Percentiles rank a stretch among this genome's conserved stretches.
Evolutionary conservation across 495 filamentous ascomycete species (phyloP).

Genomic region (Hypomontagnella monticulosa): DNA sequence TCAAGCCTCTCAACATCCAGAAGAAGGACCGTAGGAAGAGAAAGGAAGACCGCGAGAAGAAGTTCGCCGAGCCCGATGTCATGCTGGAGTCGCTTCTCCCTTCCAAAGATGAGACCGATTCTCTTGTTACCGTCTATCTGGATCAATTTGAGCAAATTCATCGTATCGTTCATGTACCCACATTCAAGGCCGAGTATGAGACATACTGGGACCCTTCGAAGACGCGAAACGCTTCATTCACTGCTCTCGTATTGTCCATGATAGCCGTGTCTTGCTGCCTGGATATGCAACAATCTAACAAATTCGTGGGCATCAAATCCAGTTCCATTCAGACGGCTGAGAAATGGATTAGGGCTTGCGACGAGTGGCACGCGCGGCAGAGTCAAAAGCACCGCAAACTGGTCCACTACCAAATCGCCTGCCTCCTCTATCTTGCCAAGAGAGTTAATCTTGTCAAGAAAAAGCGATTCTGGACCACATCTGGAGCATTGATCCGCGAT

Average conservation of each 20-base stretch:
- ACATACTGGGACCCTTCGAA: slow-evolving; percentile 53
- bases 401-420: slow-evolving; percentile 48
- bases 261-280: slow-evolving; percentile 62
- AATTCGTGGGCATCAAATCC: slow-evolving; percentile 47
- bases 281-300: slow-evolving; percentile 64
- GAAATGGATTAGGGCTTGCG: slow-evolving; percentile 47
- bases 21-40: slow-evolving; percentile 45
- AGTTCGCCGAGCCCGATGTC: slow-evolving; percentile 36
- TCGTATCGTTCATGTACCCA: slow-evolving; percentile 67
- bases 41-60: slow-evolving; percentile 50
- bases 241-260: slow-evolving; percentile 53
- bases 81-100: slow-evolving; percentile 55
- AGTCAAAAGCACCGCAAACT: slow-evolving; percentile 48
- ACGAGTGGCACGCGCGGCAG: slow-evolving; percentile 43
- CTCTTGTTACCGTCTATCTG: slow-evolving; percentile 57
- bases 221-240: slow-evolving; percentile 55
- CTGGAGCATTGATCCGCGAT: slow-evolving; percentile 44
- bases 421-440: slow-evolving; percentile 49
- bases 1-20: slow-evolving; percentile 48
- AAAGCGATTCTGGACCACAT: slow-evolving; percentile 49
- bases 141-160: slow-evolving; percentile 58
- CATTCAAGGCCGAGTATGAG: slow-evolving; percentile 56
- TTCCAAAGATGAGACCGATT: slow-evolving; percentile 56
- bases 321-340: slow-evolving; percentile 43
- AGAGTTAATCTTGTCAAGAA: slow-evolving; percentile 47